Conservation (phyloP, 176 grass and related monocot species). For the Cenchrus americanus region DNA sequence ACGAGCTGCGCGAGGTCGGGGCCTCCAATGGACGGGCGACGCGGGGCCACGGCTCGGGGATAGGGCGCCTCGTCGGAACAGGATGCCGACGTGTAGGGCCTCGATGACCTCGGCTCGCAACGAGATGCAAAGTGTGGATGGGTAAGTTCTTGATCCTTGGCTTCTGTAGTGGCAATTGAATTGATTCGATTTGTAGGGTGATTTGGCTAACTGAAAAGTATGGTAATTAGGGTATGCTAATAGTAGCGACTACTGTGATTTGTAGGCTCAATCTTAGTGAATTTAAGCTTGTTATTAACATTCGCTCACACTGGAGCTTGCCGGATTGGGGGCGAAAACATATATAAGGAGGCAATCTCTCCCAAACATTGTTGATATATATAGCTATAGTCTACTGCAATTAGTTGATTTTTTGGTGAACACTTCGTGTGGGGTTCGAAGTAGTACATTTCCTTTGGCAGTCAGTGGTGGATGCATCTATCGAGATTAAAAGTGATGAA, state of each 20-base stretch:
- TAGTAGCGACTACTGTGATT: background rate
- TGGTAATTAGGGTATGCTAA: too few species aligned
- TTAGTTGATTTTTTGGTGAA: background rate
- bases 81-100: too few species aligned
- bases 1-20: too few species aligned
- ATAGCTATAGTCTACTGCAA: background rate
- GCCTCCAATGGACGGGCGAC: too few species aligned
- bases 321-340: background rate
- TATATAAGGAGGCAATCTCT: background rate
- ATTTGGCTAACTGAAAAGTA: too few species aligned
- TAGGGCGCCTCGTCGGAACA: too few species aligned
- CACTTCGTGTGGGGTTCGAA: background rate
- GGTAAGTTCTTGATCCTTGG: too few species aligned
- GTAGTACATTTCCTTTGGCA: background rate
- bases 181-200: too few species aligned
- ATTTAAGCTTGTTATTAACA: background rate
- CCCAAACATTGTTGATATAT: background rate
- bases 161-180: too few species aligned
- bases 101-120: too few species aligned
- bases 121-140: too few species aligned
- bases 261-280: background rate
- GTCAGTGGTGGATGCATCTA: background rate
- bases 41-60: too few species aligned
- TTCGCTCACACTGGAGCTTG: background rate
- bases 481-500: background rate